Conservation (phyloP, 192 early-diverging fungal species). For the Tieghemiomyces parasiticus region DNA sequence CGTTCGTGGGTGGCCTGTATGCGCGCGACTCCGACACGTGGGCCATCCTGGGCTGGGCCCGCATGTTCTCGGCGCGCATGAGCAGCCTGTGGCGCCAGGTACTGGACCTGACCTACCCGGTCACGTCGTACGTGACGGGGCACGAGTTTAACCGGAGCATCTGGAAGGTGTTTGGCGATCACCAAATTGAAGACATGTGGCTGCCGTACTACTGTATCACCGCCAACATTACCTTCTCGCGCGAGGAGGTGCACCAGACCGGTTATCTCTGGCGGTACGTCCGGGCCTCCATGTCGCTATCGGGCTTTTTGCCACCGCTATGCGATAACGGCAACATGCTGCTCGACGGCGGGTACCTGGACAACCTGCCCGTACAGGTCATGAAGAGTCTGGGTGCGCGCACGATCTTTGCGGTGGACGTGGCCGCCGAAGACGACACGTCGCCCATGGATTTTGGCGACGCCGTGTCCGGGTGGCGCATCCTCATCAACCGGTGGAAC, state of each 20-base stretch:
- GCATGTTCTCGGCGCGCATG: constrained; percentile 67
- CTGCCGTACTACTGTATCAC: constrained; percentile 89
- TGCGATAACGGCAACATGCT: constrained; percentile 94
- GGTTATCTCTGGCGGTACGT: constrained; percentile 97
- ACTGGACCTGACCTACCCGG: constrained; percentile 90
- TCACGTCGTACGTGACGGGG: constrained; percentile 79
- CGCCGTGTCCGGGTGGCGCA: constrained; percentile 84
- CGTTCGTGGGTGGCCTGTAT: constrained; percentile 90
- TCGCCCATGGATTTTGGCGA: constrained; percentile 85
- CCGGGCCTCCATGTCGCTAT: constrained; percentile 94
- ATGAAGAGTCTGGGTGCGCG: constrained; percentile 67
- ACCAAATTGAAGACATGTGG: constrained; percentile 97
- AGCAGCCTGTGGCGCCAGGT: constrained; percentile 75
- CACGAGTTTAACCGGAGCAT: constrained; percentile 93
- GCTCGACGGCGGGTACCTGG: constrained; percentile 97
- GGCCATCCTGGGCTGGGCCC: constrained; percentile 69
- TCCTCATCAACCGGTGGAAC: constrained; percentile 64
- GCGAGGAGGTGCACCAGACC: constrained; percentile 78
- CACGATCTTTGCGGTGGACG: constrained; percentile 89
- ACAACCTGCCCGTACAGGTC: constrained; percentile 87
- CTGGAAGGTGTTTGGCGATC: constrained; percentile 88
- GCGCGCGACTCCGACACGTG: constrained; percentile 80
- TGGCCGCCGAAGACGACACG: constrained; percentile 84
- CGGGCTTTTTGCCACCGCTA: constrained; percentile 88
- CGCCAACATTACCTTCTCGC: constrained; percentile 91